Conservation (phyloP, 1,284 basidiomycete species). For the Ustilago sp. region DNA sequence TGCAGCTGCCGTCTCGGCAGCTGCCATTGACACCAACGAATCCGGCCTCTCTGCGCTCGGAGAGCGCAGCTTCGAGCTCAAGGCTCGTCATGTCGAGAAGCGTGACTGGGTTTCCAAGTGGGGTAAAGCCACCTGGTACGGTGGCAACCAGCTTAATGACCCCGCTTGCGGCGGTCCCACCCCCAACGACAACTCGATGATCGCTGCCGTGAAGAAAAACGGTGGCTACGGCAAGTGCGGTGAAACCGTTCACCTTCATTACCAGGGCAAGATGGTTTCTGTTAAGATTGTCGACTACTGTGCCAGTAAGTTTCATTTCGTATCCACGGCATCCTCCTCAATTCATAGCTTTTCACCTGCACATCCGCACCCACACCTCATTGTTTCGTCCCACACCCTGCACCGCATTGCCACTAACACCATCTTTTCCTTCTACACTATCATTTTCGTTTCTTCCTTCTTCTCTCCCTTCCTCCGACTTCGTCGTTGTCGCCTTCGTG, state of each 20-base stretch:
- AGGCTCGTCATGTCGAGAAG: conserved; percentile 55
- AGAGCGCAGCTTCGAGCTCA: conserved; percentile 55
- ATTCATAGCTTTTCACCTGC: neutral
- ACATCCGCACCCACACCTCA: neutral
- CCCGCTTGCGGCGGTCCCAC: conserved; percentile 65
- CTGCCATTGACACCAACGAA: conserved; percentile 45
- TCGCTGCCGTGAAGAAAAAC: conserved; percentile 60
- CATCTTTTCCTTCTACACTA: neutral
- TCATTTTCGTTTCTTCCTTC: neutral
- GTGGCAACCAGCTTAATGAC: conserved; percentile 55
- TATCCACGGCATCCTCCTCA: neutral
- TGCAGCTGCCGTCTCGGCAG: conserved; percentile 33
- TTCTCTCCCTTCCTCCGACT: neutral
- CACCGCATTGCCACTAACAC: neutral
- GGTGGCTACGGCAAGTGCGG: conserved; percentile 61
- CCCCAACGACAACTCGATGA: conserved; percentile 52
- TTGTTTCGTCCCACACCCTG: neutral
- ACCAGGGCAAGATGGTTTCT: conserved; percentile 59
- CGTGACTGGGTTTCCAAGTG: conserved; percentile 49
- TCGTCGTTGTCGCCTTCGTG: neutral
- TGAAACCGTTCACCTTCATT: conserved; percentile 60
- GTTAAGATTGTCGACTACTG: conserved; percentile 62
- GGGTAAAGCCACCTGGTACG: conserved; percentile 63
- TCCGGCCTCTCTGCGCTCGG: conserved; percentile 48
- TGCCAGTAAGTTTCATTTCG: conserved; percentile 8